Conservation (phyloP, 768 basidiomycete species). For the Amanita pseudoporphyria region DNA sequence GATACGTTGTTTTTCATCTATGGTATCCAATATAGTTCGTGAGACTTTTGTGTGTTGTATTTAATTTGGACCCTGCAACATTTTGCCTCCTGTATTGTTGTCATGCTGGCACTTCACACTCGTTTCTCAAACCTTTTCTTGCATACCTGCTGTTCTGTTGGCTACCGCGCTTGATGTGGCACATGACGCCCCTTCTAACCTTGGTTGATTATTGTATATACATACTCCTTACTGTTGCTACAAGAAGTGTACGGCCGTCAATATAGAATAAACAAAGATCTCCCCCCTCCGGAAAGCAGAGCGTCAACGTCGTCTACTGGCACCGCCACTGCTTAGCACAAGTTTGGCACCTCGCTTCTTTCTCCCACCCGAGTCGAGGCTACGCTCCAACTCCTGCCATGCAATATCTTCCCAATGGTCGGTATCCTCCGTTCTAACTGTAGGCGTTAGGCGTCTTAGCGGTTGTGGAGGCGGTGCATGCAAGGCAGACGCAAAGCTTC, state of each 20-base stretch:
- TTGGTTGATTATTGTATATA: constrained; percentile 12
- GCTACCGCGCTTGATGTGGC: no score
- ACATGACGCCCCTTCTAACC: neutral
- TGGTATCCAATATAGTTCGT: neutral
- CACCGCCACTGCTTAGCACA: constrained; percentile 58
- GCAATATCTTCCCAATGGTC: constrained; percentile 77
- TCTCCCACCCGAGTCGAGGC: constrained; percentile 34
- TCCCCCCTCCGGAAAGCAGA: neutral
- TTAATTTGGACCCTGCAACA: no score
- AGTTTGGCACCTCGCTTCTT: constrained; percentile 56
- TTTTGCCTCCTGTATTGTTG: neutral
- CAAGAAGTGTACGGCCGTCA: constrained; percentile 13
- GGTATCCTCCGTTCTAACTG: constrained; percentile 25
- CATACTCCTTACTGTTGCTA: constrained; percentile 22
- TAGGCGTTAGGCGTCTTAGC: constrained; percentile 10
- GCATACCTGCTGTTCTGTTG: no score
- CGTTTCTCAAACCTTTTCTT: no score
- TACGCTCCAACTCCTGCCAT: constrained; percentile 74
- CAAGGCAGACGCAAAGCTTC: constrained; percentile 76
- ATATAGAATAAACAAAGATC: constrained; percentile 5
- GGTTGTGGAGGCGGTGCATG: constrained; percentile 35
- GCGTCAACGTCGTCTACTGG: constrained; percentile 37
- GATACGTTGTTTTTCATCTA: neutral
- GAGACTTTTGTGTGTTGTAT: neutral
- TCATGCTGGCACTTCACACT: no score